phyloP scores from a whole-genome alignment of 495 filamentous ascomycete genomes.

The Podospora didyma region DNA sequence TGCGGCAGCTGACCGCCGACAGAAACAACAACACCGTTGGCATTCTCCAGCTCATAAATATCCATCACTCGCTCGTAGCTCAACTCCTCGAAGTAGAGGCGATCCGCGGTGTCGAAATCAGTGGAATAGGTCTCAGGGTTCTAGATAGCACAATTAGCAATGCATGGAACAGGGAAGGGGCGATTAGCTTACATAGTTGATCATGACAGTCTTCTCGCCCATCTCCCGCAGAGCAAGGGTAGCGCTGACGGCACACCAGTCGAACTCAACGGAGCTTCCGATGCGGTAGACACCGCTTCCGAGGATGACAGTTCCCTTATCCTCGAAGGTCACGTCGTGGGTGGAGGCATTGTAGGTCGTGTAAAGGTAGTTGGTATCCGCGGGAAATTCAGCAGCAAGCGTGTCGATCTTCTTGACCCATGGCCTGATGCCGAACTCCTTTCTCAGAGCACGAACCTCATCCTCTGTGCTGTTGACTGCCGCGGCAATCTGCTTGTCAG shows the following conservation, averaged over 20 bases:
- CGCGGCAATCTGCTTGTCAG: constrained; percentile 87
- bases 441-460: constrained; percentile 78
- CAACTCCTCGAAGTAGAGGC: constrained; percentile 94
- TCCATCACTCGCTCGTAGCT: constrained; percentile 98
- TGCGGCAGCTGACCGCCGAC: constrained; percentile 95
- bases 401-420: constrained; percentile 99
- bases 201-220: constrained; percentile 98
- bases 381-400: constrained; percentile 95
- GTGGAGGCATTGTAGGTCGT: constrained; percentile 97
- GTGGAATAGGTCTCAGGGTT: constrained; percentile 88
- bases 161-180: too few relatives aligned
- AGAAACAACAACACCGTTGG: constrained; percentile 87
- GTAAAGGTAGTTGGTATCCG: constrained; percentile 94
- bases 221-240: constrained; percentile 79
- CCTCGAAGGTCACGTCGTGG: constrained; percentile 93
- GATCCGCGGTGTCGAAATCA: constrained; percentile 92
- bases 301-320: constrained; percentile 84
- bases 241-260: constrained; percentile 97
- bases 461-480: constrained; percentile 85
- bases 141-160: too few relatives aligned
- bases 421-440: constrained; percentile 78
- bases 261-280: constrained; percentile 95
- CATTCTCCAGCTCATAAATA: constrained; percentile 90
- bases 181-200: constrained; percentile 69
- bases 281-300: constrained; percentile 96